Percentiles rank a stretch among this genome's conserved stretches.
Evolutionary conservation across 495 filamentous ascomycete genomes (phyloP).

Genomic region (Talaromyces adpressus): DNA sequence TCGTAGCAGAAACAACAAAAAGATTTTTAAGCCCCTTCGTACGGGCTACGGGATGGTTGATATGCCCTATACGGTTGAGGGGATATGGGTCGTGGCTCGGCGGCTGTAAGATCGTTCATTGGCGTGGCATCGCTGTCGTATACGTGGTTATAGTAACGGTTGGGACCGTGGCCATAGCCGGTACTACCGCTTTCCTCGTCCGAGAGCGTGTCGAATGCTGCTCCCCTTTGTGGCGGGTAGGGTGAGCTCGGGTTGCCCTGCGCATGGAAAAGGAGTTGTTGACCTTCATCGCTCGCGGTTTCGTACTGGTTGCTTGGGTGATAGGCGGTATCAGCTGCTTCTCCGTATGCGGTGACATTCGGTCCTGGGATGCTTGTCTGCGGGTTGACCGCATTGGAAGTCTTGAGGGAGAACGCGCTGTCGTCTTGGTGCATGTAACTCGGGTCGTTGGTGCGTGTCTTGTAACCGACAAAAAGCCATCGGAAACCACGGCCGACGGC

Average conservation of each 20-base stretch:
- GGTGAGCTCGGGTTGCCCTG: constrained; percentile 29
- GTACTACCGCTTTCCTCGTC: constrained; percentile 12
- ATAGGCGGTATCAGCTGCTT: constrained; percentile 22
- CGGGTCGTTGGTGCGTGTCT: constrained; percentile 43
- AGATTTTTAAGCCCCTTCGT: not conserved
- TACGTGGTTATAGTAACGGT: not conserved
- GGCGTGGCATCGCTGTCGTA: not conserved
- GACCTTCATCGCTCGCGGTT: constrained; percentile 30
- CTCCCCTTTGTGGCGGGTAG: not conserved
- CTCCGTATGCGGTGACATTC: constrained; percentile 27
- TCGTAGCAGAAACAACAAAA: not conserved
- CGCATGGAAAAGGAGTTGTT: constrained; percentile 32
- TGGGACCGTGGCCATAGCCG: not conserved
- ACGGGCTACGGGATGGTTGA: constrained; percentile 1
- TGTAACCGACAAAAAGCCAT: constrained; percentile 73
- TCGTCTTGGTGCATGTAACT: constrained; percentile 35
- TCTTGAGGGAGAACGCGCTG: constrained; percentile 26
- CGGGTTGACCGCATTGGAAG: constrained; percentile 11
- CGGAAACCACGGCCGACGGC: constrained; percentile 67
- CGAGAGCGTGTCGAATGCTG: constrained; percentile 13
- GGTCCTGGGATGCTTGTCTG: constrained; percentile 5
- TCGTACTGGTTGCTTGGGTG: constrained; percentile 15
- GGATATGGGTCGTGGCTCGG: constrained; percentile 7
- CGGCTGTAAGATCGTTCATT: not conserved
- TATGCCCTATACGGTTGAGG: constrained; percentile 5